These are phyloP conservation scores for Phytophthora quininea DNA, from an alignment of 352 stramenopile genomes.

Conservation along the genomic window DNA sequence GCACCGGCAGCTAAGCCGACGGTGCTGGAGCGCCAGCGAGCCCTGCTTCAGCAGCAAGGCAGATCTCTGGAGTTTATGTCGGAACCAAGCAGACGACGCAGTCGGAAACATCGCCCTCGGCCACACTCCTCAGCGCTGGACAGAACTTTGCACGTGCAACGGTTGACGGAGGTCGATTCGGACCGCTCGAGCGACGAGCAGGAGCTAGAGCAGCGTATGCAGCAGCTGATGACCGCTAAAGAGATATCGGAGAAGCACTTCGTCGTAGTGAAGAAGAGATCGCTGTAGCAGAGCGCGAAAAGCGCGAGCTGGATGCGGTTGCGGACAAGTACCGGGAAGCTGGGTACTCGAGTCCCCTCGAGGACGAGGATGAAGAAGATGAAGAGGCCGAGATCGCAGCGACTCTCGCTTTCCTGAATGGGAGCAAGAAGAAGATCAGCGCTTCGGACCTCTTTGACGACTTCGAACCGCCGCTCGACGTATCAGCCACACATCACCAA, in stretches of 20 bases:
- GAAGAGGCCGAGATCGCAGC: slow-evolving; percentile 35
- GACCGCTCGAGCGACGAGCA: slow-evolving; percentile 43
- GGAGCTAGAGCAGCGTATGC: slow-evolving; percentile 49
- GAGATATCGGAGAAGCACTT: slow-evolving; percentile 43
- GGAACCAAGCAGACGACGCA: slow-evolving; percentile 18
- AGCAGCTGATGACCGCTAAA: slow-evolving; percentile 42
- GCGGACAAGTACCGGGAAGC: slow-evolving; percentile 37
- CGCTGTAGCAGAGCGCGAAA: slow-evolving; percentile 31
- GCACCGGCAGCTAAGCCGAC: slow-evolving; percentile 23
- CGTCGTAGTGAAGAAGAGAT: slow-evolving; percentile 46
- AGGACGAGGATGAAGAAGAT: slow-evolving; percentile 32
- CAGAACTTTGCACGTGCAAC: slow-evolving; percentile 29
- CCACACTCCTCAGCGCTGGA: slow-evolving; percentile 31
- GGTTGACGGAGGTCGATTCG: slow-evolving; percentile 27
- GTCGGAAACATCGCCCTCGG: slow-evolving; percentile 17
- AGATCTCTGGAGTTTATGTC: slow-evolving; percentile 8
- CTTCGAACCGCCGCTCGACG: slow-evolving; percentile 44
- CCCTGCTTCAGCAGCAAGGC: slow-evolving; percentile 18
- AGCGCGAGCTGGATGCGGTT: slow-evolving; percentile 40
- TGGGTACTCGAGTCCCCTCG: slow-evolving; percentile 31
- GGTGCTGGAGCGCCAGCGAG: slow-evolving; percentile 32
- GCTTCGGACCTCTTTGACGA: slow-evolving; percentile 29
- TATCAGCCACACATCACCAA: slow-evolving; percentile 55
- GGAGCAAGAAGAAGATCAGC: slow-evolving; percentile 27
- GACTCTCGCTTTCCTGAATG: slow-evolving; percentile 29